Evolutionary conservation across 805 yeast genomes (phyloP).

Genomic region (Ogataea henricii): DNA sequence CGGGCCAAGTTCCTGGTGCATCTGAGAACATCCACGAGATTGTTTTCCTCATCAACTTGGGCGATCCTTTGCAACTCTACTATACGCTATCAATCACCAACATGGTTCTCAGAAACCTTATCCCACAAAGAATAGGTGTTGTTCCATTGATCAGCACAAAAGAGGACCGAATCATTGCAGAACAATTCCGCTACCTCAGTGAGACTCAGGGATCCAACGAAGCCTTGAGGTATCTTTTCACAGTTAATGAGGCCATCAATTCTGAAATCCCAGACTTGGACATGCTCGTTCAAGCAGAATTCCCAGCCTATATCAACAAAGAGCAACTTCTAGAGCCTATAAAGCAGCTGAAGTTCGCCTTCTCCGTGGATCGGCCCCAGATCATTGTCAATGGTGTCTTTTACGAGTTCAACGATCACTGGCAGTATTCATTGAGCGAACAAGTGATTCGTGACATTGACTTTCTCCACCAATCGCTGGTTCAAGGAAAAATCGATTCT

Average conservation of each 20-base stretch:
- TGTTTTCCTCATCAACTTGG: slow-evolving; percentile 66
- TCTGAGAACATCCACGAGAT: slow-evolving; percentile 75
- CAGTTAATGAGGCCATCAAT: slow-evolving; percentile 18
- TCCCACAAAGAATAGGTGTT: slow-evolving; percentile 82
- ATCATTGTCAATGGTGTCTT: slow-evolving; percentile 77
- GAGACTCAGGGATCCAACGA: slow-evolving; percentile 22
- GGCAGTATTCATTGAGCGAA: slow-evolving; percentile 55
- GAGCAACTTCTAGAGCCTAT: slow-evolving; percentile 26
- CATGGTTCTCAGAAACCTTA: slow-evolving; percentile 52
- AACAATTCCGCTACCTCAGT: slow-evolving; percentile 27
- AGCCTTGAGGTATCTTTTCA: slow-evolving; percentile 27
- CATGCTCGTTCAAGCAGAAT: slow-evolving; percentile 10
- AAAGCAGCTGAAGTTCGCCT: slow-evolving; percentile 31
- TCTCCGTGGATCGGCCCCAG: slow-evolving; percentile 48
- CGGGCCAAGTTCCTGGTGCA: slow-evolving; percentile 68
- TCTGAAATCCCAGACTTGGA: not conserved
- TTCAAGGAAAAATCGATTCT: slow-evolving; percentile 31
- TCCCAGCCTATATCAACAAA: slow-evolving; percentile 7
- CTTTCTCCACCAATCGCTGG: slow-evolving; percentile 33
- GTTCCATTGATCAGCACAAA: slow-evolving; percentile 55
- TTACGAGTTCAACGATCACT: slow-evolving; percentile 46
- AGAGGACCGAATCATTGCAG: slow-evolving; percentile 26
- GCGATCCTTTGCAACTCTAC: slow-evolving; percentile 51
- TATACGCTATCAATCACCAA: slow-evolving; percentile 52
- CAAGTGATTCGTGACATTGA: slow-evolving; percentile 58